Evolutionary conservation across 1,284 basidiomycete species (phyloP).

Genomic region (Apiotrichum mycotoxinovorans): DNA sequence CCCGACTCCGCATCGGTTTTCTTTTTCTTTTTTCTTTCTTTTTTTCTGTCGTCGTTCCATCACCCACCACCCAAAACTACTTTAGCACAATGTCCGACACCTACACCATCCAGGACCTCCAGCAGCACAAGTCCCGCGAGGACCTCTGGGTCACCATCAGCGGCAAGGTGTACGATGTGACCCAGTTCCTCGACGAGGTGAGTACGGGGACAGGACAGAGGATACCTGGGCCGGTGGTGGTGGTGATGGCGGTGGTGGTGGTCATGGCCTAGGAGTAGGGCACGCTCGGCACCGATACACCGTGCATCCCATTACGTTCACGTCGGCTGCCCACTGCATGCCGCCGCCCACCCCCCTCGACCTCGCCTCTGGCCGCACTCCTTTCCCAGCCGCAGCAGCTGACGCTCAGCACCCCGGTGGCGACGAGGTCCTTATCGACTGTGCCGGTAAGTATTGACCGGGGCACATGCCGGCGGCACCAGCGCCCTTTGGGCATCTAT

Average conservation of each 20-base stretch:
- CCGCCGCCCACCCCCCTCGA: too few relatives aligned
- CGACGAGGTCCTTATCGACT: conserved; percentile 92
- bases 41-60: background rate
- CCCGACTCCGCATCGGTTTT: too few relatives aligned
- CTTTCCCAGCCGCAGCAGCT: conserved; percentile 4
- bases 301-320: too few relatives aligned
- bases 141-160: conserved; percentile 74
- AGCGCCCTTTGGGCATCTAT: too few relatives aligned
- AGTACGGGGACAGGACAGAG: too few relatives aligned
- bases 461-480: too few relatives aligned
- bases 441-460: conserved; percentile 79
- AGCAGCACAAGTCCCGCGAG: conserved; percentile 68
- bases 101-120: conserved; percentile 68
- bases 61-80: background rate
- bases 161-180: conserved; percentile 89
- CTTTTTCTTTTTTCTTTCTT: background rate
- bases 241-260: background rate
- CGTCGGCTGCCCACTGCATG: too few relatives aligned
- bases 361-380: background rate
- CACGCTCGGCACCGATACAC: too few relatives aligned
- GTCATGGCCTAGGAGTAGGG: too few relatives aligned
- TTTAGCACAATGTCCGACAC: conserved; percentile 34
- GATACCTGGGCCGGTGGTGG: background rate
- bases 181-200: conserved; percentile 96
- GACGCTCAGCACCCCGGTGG: conserved; percentile 82